Base-by-base conservation (phyloP, 306 rosid genomes). In the Cucumis cinereus region DNA sequence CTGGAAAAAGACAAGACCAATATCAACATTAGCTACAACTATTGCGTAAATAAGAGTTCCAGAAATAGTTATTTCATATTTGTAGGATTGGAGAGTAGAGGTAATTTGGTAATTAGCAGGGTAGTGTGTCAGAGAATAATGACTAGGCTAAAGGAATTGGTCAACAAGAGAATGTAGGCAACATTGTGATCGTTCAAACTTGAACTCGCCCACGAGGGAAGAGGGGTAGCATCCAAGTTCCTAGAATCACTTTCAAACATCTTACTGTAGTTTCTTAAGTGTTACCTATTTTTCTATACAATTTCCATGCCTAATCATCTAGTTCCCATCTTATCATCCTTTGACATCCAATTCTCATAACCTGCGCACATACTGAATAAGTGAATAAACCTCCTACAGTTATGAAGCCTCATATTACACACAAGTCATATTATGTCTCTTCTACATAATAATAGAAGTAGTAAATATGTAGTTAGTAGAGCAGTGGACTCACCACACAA, bases 401-500 rank as follows among this genome's bases (percentile, higher is more conserved):
- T 20, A 67, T 5, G 73, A 67, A 67, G 53, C 73, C 33, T 43
- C 73, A 67, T 40, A 20, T 41, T 45, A 47, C 36, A 23, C 36
- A 68, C 74, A 14, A 19, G 36, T 19, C 74, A 41, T 20, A 41
- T 38, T 66, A 12, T 9, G 52, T n/a, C 73, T 40, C 52, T 33
- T 28, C 26, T 17, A 14, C 24, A 8, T 26, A 13, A 52, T 24
- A 50, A 7, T 1, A 43, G 15, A 14, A 30, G 19, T 15, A 56
- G 35, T 12, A 72, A 19, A 16, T 17, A 17, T 14, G 57, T 52
- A 49, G 77, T 26, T 28, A 33, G 5, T 30, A 52, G 2, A 33
- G 50, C 36, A 35, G 15, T 35, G 53, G 26, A 81, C 92, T 81
- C 81, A 90, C 96, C 98, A 90, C n/a, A 90, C 98, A 79, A 93